A percentile compares a stretch with the other conserved stretches of the same genome.
These are phyloP conservation scores for Stagonosporopsis cucurbitacearum DNA, from an alignment of 2,329 filamentous ascomycete genomes.

Conservation along the genomic window DNA sequence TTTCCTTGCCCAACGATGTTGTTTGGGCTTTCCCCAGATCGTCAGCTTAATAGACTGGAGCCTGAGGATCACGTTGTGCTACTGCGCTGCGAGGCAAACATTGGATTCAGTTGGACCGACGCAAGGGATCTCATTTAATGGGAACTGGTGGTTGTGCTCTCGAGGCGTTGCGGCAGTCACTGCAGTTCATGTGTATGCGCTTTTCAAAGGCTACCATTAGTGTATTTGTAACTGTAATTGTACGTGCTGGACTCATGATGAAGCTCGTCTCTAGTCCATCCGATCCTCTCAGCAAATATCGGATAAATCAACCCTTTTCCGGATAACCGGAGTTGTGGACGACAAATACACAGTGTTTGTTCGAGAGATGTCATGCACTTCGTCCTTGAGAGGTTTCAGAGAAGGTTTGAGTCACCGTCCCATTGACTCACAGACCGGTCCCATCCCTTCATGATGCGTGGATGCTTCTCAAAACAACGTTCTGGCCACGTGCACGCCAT, in stretches of 20 bases:
- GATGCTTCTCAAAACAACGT: constrained; percentile 1
- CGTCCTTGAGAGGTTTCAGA: not conserved
- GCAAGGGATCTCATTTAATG: not conserved
- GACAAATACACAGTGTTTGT: not conserved
- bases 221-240: not conserved
- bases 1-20: constrained; percentile 52
- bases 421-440: not conserved
- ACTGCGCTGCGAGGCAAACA: constrained; percentile 26
- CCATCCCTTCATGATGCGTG: constrained; percentile 16
- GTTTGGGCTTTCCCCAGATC: constrained; percentile 47
- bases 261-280: not conserved
- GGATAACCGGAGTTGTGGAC: not conserved
- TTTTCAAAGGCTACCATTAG: constrained; percentile 36
- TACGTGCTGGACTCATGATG: not conserved
- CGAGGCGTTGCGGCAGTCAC: constrained; percentile 11
- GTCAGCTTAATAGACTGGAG: constrained; percentile 75
- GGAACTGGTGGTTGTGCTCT: constrained; percentile 11
- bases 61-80: constrained; percentile 67
- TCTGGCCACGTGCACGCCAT: constrained; percentile 15
- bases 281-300: not conserved
- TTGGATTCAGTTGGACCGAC: not conserved
- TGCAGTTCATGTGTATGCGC: constrained; percentile 35
- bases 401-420: not conserved
- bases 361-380: not conserved
- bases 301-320: not conserved